Base-by-base conservation (phyloP, 2,329 filamentous ascomycete species). In the Aspergillus fischeri region DNA sequence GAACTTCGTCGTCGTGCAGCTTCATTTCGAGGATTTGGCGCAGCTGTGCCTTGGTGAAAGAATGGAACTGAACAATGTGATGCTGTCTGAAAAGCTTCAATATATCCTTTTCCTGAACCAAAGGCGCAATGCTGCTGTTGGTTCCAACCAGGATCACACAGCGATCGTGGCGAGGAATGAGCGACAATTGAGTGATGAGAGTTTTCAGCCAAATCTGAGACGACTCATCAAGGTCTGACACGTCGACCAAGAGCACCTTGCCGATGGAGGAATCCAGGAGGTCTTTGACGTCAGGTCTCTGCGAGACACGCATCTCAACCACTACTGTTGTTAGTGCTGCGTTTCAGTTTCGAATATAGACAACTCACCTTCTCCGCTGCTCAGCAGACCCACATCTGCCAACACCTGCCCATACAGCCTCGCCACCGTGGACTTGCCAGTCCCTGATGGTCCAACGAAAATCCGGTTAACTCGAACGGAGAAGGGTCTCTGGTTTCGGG, bases 351-450 rank as follows among this genome's bases (percentile, higher is more conserved):
- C 2, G 1, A 24, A 11, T 7, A 20, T 44, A 8, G 24, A 48
- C 10, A 27, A 54, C 55, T 45, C 32, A 61, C 60, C 60, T 28
- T 64, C 57, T 8, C 55, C 50, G 10, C n/a, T 56, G 11, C 25
- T 55, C 24, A 65, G 49, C 3, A 64, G 32, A 17, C 59, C 63
- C 45, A 65, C 44, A 21, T 65, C 63, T 6, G 61, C 58, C 35
- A 65, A 35, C 24, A 65, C 59, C 35, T 57, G 53, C 4, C 59
- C 62, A 49, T 65, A 65, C 14, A 65, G 44, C 25, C 57, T 53
- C 10, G 63, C 63, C n/a, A 63, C 63, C 8, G 63, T 63, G 21
- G 56, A 62, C 50, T 65, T 65, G 9, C 63, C 63, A 3, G 63
- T 64, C 2, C 63, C 63, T n/a, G 55, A 51, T 5, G 62, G 61